Base-by-base conservation (phyloP, 192 early-diverging fungal genomes). In the Coemansia sp. region DNA sequence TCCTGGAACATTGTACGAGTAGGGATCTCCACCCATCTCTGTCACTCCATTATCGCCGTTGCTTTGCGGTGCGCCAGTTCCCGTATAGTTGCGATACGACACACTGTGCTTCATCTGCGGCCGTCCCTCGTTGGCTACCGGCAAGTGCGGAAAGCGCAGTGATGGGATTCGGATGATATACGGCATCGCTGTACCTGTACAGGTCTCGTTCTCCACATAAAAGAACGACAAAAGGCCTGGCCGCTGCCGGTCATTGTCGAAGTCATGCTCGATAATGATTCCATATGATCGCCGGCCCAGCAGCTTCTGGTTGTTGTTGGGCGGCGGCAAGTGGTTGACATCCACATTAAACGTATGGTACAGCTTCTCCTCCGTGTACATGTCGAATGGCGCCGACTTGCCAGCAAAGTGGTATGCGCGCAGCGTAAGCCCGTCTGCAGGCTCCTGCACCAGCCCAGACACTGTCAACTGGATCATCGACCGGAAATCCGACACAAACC, bases 381-480 rank as follows among this genome's bases (percentile, higher is more conserved):
- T 76, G 57, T 86, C 84, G 40, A 88, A 79, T 4, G 76, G 69
- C 68, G 82, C 66, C 0, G 64, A 70, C 48, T 70, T 61, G 12
- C 87, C 77, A 3, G 79, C 80, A 44, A 78, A 76, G 56, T 90
- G 85, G 40, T 71, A 78, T 7, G 75, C 75, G 8, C 65, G 55
- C 37, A 90, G 72, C 1, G 85, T 78, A 37, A 74, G 60, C 39
- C 87, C 64, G 31, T 90, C 80, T 7, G 81, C 85, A 6, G 90
- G 88, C 34, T 83, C 81, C 76, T 90, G 88, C 61, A 87, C 84
- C 64, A 90, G 82, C 9, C 87, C 90, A 32, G 82, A 85, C 8
- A 89, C 88, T 1, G 90, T 81, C 21, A 93, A 70, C 76, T 93
- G 89, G 40, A 84, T 82, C 90, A 93, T 93, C 38, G 83, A 80